Base-by-base conservation (phyloP, 495 filamentous ascomycete species). In the Trichoderma virens region DNA sequence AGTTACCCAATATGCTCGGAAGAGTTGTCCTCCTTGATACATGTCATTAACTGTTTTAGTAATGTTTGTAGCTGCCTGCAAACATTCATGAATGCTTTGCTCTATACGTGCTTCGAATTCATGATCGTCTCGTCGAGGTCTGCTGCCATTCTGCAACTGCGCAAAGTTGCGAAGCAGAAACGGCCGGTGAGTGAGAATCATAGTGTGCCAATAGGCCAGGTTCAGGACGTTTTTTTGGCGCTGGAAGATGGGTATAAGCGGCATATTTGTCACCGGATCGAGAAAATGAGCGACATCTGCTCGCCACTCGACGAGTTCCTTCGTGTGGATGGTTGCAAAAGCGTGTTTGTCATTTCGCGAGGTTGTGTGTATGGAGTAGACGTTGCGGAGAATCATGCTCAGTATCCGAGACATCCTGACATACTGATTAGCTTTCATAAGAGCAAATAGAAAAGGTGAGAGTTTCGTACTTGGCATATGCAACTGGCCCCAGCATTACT, bases 171-270 rank as follows among this genome's bases (percentile, higher is more conserved):
- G 79, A 11, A 85, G 70, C 13, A 85, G 76, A 31, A 84, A 79
- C 31, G 80, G 81, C 32, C 83, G 73, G 8, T 80, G 83, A 3
- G 79, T 77, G 35, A 84, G 77, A 62, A 85, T 84, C 63, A 80
- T 76, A 3, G 82, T 78, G 61, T 84, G 83, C 9, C 75, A 78
- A 64, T 82, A 83, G 18, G 82, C 82, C 6, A 85, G 70, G 60
- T 79, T 78, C 6, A 85, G 73, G 32, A 84, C 80, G 62, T 80
- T 78, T 34, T 80, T 80, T 70, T 85, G 83, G 16, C 83, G 71
- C 28, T 70, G 69, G 39, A 70, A 67, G 34, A 71, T 66, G 11
- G 69, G 70, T n/a, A 72, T 67, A 5, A 72, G 63, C 18, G 67
- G 60, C 18, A 65, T 64, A 51, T 64, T 63, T 41, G 64, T 67